These are phyloP conservation scores for Auricularia auricula-judae DNA, from an alignment of 768 basidiomycete species.

Conservation along the genomic window DNA sequence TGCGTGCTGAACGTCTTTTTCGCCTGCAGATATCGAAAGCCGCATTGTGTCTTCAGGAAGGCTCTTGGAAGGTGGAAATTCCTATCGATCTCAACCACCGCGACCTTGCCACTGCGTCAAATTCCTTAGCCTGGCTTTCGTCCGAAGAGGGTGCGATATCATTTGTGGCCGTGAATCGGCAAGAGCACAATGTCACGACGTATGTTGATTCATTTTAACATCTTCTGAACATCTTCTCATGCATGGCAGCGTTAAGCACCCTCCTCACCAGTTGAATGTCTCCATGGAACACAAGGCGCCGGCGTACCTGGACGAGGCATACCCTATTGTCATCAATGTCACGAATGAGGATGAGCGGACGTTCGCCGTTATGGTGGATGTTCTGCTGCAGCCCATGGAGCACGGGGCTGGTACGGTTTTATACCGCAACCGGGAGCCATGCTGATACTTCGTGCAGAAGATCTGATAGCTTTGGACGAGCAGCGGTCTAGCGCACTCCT, in stretches of 20 bases:
- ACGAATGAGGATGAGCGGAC: constrained; percentile 61
- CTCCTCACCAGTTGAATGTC: constrained; percentile 46
- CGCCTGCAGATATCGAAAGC: constrained; percentile 15
- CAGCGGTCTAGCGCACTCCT: constrained; percentile 61
- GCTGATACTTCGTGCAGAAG: constrained; percentile 13
- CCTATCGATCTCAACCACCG: constrained; percentile 35
- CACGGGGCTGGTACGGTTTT: constrained; percentile 52
- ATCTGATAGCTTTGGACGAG: constrained; percentile 43
- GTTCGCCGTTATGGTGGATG: constrained; percentile 58
- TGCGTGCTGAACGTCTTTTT: constrained; percentile 28
- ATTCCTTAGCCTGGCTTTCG: background rate
- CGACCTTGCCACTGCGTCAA: constrained; percentile 20
- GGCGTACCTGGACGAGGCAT: constrained; percentile 73
- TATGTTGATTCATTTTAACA: background rate
- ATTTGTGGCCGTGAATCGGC: constrained; percentile 42
- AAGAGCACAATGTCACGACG: constrained; percentile 31
- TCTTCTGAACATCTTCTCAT: constrained; percentile 7
- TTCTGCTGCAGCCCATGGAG: constrained; percentile 72
- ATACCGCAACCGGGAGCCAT: background rate
- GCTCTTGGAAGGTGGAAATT: constrained; percentile 58
- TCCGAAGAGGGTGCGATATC: constrained; percentile 21
- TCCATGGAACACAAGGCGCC: constrained; percentile 49
- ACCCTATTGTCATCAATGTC: constrained; percentile 60
- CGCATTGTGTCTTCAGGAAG: constrained; percentile 42
- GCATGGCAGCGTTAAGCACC: constrained; percentile 20